Base-by-base conservation (phyloP, 2,329 filamentous ascomycete genomes). In the Apiospora malaysiana region DNA sequence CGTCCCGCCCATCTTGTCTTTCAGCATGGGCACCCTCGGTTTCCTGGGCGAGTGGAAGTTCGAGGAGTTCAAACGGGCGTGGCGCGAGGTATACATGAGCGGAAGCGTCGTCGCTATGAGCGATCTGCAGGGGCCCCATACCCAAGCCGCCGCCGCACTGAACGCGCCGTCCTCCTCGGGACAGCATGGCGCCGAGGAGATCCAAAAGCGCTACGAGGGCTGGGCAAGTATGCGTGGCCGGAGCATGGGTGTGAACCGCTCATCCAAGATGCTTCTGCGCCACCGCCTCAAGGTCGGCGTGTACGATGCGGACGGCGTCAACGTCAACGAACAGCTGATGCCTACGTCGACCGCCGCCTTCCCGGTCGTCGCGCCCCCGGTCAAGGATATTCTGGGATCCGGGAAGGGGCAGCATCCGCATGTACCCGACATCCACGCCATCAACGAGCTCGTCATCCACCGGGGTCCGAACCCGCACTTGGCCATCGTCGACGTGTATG, bases 31-130 rank as follows among this genome's bases (percentile, higher is more conserved):
- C 7, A 97, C 95, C 0, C 85, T 99, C 0, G 96, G 96, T 0
- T 99, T 99, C 75, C 84, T 99, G 9, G 95, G 95, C 21, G 95
- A 98, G 82, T 99, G 95, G 95, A 97, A 96, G 77, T 98, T 98
- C 79, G 86, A 87, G 8, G 95, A 98, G 77, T 94, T 97, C 83
- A 97, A 97, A 82, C 89, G 93, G 67, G 96, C 96, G 0, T 97
- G 97, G 84, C 87, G 94, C 67, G 94, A 98, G 79, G 94, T 96
- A 69, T 98, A 97, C 83, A 97, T 97, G 93, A 89, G 87, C 76
- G 88, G 88, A 2, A 88, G 87, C 73, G 82, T 84, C 63, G 87
- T 88, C 10, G 80, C 84, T 2, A 82, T 82, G 74, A 85, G 83
- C 73, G 86, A 84, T 69, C 78, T 82, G 27, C 81, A 80, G 40